Evolutionary conservation across 169 alveolate species (phyloP), one percentile per base, ranked within the genome.

Genomic region (Cryptosporidium sp.): DNA sequence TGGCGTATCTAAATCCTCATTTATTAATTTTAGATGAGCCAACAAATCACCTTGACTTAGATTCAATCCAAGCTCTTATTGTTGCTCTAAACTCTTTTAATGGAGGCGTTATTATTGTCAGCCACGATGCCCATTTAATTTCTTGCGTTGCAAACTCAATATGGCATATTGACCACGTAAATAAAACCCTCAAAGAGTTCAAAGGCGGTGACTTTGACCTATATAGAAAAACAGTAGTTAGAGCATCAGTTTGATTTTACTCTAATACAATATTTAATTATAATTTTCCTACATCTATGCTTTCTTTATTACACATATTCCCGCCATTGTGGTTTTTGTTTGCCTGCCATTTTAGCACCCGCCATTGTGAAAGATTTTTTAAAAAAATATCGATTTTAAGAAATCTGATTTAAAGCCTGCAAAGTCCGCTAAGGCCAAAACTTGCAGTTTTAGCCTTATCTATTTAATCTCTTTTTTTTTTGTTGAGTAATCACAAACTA

Each of bases 1-100:
- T 97, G 92, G 98, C 99, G 69, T 96, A 94, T 94, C 95, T 93
- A 84, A 96, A 97, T 87, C 99, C 99, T 23, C 98, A 98, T 85
- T 95, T 97, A 70, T 89, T 98, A 58, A 93, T 98, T 70, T 93
- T 98, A 93, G 99, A 97, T 91, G 99, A 98, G 94, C 99, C 99
- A 44, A 97, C 99, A 23, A 98, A 98, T 93, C 99, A 98, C 87
- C 95, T 98, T 84, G 99, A 98, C 93, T 94, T 98, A 51, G 99
- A 98, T 92, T 98, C 99, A 44, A 97, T 98, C 48, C 98, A 97
- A 96, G 99, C 99, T 16, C 95, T 98, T 71, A 96, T 96, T 92
- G 97, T 96, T 45, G 99, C 99, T 1, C 89, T 97, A 6, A 96
- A 97, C 87, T 94, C 95, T 71, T 98, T 95, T 91, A 94, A 96